Evolutionary conservation across 768 basidiomycete species (phyloP), one percentile per base, ranked within the genome.

Genomic region (Dioszegia aurantiaca): DNA sequence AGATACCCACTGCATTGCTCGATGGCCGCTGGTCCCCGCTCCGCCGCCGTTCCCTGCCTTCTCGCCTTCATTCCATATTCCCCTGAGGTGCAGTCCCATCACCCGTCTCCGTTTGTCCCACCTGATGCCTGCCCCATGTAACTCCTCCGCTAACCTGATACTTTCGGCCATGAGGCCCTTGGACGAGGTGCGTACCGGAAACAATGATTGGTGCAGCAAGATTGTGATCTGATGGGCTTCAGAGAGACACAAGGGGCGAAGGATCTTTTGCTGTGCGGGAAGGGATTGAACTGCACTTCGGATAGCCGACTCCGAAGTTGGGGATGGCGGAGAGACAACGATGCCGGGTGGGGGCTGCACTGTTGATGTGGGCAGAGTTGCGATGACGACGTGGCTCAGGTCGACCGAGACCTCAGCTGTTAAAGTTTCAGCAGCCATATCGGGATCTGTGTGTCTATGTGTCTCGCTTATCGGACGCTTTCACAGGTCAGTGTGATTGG

Each of bases 81-180:
- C 67, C 44, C 61, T 56, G 21, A 72, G 36, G 59, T 72, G 70
- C 57, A 63, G 57, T 1, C 70, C 70, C 70, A 72, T 72, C 5
- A 72, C 67, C 42, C 61, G 42, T 28, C 70, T 14, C 6, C 55
- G 45, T 27, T 31, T 61, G 39, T 72, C 70, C 67, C 67, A 72
- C 47, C 65, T 62, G 37, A 72, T 60, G 3, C 67, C 67, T 2
- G 58, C 60, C 4, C 52, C 59, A 39, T 69, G 61, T 28, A 72
- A 43, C 33, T 60, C 52, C 23, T 68, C 65, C 1, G 67, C 60
- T 2, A 67, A 33, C 4, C 26, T 12, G 42, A 72, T 72, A 24
- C 56, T 61, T 21, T 63, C 61, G 8, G 30, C 46, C 70, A 69
- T 72, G 33, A 68, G 17, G 14, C 47, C 49, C 40, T 67, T 68